Evolutionary conservation across 768 basidiomycete genomes (phyloP).

Genomic region (Asterophora parasitica): DNA sequence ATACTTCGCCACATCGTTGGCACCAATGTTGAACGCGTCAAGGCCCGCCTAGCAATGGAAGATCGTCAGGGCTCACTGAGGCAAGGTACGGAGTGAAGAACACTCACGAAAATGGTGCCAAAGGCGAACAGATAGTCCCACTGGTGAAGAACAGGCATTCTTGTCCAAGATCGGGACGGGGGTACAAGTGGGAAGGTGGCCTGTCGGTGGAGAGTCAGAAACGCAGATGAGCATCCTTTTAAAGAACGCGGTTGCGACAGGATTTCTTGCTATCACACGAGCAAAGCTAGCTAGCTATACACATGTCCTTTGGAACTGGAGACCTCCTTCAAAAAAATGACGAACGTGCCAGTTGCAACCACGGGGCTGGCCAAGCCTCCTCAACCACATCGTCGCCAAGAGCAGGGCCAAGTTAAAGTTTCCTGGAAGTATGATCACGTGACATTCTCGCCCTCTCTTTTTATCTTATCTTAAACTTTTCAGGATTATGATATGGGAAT

Average conservation of each 20-base stretch:
- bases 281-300: background rate
- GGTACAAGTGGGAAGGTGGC: background rate
- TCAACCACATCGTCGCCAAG: too few species aligned
- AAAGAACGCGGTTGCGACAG: background rate
- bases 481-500: too few species aligned
- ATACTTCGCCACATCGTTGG: slow-evolving; percentile 27
- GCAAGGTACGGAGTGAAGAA: background rate
- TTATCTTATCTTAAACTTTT: too few species aligned
- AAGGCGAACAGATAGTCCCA: slow-evolving; percentile 28
- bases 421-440: too few species aligned
- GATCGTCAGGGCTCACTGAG: background rate
- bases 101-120: slow-evolving; percentile 20
- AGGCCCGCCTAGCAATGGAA: slow-evolving; percentile 6
- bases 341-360: slow-evolving; percentile 4
- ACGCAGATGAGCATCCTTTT: background rate
- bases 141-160: slow-evolving; percentile 22
- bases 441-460: too few species aligned
- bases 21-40: slow-evolving; percentile 22
- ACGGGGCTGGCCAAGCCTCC: background rate
- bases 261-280: background rate
- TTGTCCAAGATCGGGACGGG: slow-evolving; percentile 5
- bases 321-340: too few species aligned
- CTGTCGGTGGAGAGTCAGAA: background rate
- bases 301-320: background rate
- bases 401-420: too few species aligned